These are phyloP conservation scores for Podaxis mareebaensis DNA, from an alignment of 768 basidiomycete species.

Conservation along the genomic window DNA sequence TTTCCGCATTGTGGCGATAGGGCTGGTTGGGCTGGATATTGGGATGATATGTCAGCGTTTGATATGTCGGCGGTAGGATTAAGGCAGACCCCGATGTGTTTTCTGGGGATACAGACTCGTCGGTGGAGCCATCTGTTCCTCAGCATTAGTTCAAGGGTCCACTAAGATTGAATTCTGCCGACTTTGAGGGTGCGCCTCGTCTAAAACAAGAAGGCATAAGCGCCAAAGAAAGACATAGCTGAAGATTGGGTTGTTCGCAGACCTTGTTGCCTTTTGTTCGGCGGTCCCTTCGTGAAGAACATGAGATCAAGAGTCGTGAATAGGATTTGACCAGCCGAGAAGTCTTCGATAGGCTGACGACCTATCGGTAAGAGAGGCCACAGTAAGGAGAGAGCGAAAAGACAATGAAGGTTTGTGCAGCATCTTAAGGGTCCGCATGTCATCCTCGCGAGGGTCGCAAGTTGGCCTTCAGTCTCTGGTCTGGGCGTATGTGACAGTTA, in stretches of 20 bases:
- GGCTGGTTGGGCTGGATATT: neutral
- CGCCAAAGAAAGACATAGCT: neutral
- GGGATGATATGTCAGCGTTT: neutral
- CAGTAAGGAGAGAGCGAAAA: neutral
- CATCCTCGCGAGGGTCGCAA: conserved; percentile 3
- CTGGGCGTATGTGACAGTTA: neutral
- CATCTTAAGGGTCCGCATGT: neutral
- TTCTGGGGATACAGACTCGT: neutral
- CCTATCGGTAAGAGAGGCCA: neutral
- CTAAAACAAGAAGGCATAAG: neutral
- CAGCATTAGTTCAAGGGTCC: neutral
- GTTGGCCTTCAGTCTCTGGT: neutral
- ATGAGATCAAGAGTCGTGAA: neutral
- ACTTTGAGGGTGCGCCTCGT: neutral
- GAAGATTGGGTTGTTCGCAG: neutral
- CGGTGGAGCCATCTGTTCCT: neutral
- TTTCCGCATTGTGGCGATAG: neutral
- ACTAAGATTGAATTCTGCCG: neutral
- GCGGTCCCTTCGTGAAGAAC: neutral
- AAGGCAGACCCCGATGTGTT: neutral
- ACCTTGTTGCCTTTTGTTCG: neutral
- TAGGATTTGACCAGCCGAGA: neutral
- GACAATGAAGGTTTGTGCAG: neutral
- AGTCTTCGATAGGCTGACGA: neutral
- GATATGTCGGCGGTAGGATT: neutral